phyloP scores from a whole-genome alignment of 306 rosid genomes.

The Gleditsia sinensis region DNA sequence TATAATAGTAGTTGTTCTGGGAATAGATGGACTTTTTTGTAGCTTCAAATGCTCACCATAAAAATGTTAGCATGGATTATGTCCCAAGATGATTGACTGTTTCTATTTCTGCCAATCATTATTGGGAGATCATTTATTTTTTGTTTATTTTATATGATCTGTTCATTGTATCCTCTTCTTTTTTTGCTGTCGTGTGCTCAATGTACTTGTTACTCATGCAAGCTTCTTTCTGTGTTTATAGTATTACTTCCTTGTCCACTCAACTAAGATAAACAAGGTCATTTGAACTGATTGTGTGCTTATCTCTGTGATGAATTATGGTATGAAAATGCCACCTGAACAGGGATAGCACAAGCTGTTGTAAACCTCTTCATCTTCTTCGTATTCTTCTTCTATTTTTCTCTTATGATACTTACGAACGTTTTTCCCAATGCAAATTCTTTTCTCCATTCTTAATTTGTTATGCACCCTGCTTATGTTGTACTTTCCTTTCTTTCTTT shows the following conservation, averaged over 20 bases:
- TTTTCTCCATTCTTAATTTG: neutral
- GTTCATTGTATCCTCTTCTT: too few relatives aligned
- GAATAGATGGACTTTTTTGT: neutral
- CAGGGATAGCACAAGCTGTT: neutral
- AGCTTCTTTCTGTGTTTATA: neutral
- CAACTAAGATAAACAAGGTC: neutral
- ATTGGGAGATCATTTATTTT: neutral
- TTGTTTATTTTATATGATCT: neutral
- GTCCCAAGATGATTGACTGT: neutral
- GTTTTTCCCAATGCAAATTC: neutral
- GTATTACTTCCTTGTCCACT: neutral
- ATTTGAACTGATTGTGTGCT: conserved; percentile 7
- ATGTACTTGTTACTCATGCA: neutral
- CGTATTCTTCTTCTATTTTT: too few relatives aligned
- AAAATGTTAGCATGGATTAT: neutral
- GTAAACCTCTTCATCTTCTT: neutral
- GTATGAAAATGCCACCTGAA: neutral
- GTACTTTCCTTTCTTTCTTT: neutral
- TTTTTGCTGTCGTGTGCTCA: neutral
- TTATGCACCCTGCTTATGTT: neutral
- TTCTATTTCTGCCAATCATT: neutral
- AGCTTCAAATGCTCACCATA: neutral
- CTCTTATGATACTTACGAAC: neutral
- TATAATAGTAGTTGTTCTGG: neutral
- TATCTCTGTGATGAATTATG: neutral